Evolutionary conservation across 768 basidiomycete species (phyloP).

Genomic region (Nevesoporus exiguus): DNA sequence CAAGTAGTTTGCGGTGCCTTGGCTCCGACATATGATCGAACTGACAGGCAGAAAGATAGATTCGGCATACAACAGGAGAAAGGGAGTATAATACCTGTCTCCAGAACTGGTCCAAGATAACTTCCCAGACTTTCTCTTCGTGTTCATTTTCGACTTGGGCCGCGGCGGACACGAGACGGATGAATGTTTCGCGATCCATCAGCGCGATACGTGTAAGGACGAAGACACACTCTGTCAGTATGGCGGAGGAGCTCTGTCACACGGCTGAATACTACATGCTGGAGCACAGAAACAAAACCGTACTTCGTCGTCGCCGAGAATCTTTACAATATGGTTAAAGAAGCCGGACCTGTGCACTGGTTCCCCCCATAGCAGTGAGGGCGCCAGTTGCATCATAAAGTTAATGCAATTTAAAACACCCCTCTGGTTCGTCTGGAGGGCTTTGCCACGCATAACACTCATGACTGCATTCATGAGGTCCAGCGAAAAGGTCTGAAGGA

Average conservation of each 20-base stretch:
- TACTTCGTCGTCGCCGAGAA: conserved; percentile 67
- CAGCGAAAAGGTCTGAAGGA: conserved; percentile 46
- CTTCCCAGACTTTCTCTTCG: conserved; percentile 59
- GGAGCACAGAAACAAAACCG: conserved; percentile 5
- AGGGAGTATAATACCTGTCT: conserved; percentile 52
- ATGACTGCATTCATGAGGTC: conserved; percentile 58
- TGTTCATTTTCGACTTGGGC: conserved; percentile 44
- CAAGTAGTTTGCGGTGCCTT: conserved; percentile 75
- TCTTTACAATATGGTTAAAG: conserved; percentile 58
- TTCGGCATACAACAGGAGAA: neutral
- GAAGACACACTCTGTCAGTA: conserved; percentile 66
- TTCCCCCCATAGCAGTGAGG: conserved; percentile 66
- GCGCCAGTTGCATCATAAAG: conserved; percentile 60
- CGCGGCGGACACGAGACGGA: conserved; percentile 64
- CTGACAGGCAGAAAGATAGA: conserved; percentile 37
- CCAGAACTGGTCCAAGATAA: conserved; percentile 79
- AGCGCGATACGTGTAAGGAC: conserved; percentile 73
- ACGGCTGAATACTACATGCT: conserved; percentile 8
- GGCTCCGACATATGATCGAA: conserved; percentile 91
- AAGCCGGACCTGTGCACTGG: conserved; percentile 71
- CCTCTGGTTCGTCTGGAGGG: conserved; percentile 53
- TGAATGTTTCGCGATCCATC: conserved; percentile 62
- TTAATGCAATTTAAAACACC: conserved; percentile 58
- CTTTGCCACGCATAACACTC: conserved; percentile 46
- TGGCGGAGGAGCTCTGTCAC: conserved; percentile 28